Conservation (phyloP, 176 grass and related monocot genomes). For the Alopecurus myosuroides region DNA sequence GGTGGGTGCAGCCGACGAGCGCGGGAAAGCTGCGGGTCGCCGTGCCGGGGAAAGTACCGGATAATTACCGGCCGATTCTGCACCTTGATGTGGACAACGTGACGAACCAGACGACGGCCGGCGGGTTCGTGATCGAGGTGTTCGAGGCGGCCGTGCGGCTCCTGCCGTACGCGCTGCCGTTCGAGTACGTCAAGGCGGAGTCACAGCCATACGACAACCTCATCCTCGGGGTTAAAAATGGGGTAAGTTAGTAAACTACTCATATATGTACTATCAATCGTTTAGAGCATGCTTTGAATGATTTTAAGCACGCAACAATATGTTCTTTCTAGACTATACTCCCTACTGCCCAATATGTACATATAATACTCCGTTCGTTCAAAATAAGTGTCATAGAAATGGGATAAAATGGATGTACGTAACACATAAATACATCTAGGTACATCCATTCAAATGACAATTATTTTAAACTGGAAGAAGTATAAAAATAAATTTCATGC, state of each 20-base stretch:
- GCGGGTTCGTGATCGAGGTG: conserved; percentile 75
- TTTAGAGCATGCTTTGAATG: no score
- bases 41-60: conserved; percentile 28
- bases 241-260: conserved; percentile 34
- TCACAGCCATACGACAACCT: conserved; percentile 44
- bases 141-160: conserved; percentile 80
- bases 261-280: no score
- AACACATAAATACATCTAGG: no score
- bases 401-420: no score
- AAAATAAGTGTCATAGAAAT: no score
- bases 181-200: conserved; percentile 48
- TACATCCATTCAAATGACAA: no score
- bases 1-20: conserved; percentile 55
- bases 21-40: conserved; percentile 39
- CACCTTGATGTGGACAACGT: conserved; percentile 35
- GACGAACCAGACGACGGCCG: conserved; percentile 51
- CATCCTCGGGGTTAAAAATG: conserved; percentile 4
- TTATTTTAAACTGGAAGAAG: no score
- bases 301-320: no score
- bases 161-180: conserved; percentile 75
- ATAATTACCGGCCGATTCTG: conserved; percentile 33
- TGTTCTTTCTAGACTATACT: no score
- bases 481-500: no score
- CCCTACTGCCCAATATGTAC: no score
- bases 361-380: no score